phyloP scores from a whole-genome alignment of 768 basidiomycete genomes.

The Omphalotus guepiniiformis region DNA sequence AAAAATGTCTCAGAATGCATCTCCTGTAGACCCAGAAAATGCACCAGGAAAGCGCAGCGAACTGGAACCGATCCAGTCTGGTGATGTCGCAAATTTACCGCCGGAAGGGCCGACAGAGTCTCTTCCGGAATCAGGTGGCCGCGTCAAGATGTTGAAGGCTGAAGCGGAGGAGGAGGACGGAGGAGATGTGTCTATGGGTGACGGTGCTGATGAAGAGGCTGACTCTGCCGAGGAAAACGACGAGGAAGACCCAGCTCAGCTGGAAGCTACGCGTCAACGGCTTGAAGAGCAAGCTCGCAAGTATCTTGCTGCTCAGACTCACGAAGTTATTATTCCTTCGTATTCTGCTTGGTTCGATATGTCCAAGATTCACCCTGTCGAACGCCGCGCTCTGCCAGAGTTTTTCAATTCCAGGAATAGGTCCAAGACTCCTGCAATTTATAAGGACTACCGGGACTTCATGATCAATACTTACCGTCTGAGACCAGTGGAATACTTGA shows the following conservation, averaged over 20 bases:
- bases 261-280: slow-evolving; percentile 73
- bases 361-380: slow-evolving; percentile 88
- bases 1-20: slow-evolving; percentile 50
- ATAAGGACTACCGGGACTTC: slow-evolving; percentile 99
- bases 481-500: slow-evolving; percentile 91
- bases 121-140: slow-evolving; percentile 41
- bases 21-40: slow-evolving; percentile 71
- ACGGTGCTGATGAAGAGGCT: slow-evolving; percentile 68
- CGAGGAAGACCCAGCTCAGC: slow-evolving; percentile 80
- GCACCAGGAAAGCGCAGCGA: slow-evolving; percentile 87
- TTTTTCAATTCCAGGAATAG: slow-evolving; percentile 97
- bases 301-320: slow-evolving; percentile 95
- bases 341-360: slow-evolving; percentile 99
- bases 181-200: slow-evolving; percentile 79
- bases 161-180: slow-evolving; percentile 65
- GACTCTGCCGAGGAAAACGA: slow-evolving; percentile 81
- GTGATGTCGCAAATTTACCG: slow-evolving; percentile 76
- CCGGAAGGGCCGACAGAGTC: slow-evolving; percentile 32
- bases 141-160: slow-evolving; percentile 40
- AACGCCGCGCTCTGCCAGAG: slow-evolving; percentile 89
- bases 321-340: slow-evolving; percentile 94
- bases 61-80: slow-evolving; percentile 75
- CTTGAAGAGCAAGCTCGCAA: slow-evolving; percentile 87
- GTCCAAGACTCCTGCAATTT: slow-evolving; percentile 93
- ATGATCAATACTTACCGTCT: slow-evolving; percentile 99